Conservation (phyloP, 768 basidiomycete species). For the Pleurotus citrinopileatus region DNA sequence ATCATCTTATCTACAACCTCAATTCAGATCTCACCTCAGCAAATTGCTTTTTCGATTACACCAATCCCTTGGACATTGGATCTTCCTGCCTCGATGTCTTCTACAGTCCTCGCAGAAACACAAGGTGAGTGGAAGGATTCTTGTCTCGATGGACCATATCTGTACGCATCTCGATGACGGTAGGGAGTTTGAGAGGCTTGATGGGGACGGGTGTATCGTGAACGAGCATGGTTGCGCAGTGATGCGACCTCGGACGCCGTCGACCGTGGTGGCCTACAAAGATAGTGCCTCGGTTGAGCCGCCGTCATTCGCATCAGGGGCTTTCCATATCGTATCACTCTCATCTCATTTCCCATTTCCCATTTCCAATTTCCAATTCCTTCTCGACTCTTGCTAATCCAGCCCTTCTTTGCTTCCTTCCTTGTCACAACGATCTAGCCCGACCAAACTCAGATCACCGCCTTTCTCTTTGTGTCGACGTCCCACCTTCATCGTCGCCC, state of each 20-base stretch:
- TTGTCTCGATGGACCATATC: not conserved
- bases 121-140: not conserved
- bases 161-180: not conserved
- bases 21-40: too few relatives aligned
- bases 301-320: too few relatives aligned
- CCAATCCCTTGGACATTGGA: not conserved
- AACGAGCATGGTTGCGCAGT: too few relatives aligned
- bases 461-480: conserved; percentile 40
- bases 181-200: not conserved
- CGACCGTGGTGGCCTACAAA: too few relatives aligned
- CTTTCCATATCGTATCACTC: not conserved
- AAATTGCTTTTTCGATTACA: not conserved
- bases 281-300: too few relatives aligned
- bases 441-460: conserved; percentile 12
- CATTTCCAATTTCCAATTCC: not conserved
- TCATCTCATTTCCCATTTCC: not conserved
- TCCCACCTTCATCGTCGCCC: conserved; percentile 39
- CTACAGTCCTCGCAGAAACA: not conserved
- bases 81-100: not conserved
- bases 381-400: not conserved
- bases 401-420: too few relatives aligned
- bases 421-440: too few relatives aligned
- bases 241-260: not conserved
- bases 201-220: too few relatives aligned
- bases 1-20: too few relatives aligned